These are phyloP conservation scores for Aspergillus sp. DNA, from an alignment of 2,329 filamentous ascomycete species.

Conservation along the genomic window DNA sequence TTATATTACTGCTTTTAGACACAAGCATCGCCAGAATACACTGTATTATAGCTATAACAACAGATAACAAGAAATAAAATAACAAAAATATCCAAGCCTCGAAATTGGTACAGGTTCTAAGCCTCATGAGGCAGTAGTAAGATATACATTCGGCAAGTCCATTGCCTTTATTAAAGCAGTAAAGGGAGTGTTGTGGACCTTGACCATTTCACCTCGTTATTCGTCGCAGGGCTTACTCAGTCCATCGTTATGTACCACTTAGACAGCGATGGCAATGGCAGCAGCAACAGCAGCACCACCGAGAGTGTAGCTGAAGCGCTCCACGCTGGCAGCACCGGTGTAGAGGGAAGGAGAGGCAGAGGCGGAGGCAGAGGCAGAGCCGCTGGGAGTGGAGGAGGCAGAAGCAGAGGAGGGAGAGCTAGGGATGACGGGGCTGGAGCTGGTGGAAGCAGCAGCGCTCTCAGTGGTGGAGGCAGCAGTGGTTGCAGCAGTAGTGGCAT, in stretches of 20 bases:
- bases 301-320: constrained; percentile 13
- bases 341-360: constrained; percentile 9
- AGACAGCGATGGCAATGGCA: constrained; percentile 16
- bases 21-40: neutral
- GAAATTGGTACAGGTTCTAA: neutral
- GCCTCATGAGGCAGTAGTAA: neutral
- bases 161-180: neutral
- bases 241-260: constrained; percentile 2
- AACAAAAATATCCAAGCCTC: neutral
- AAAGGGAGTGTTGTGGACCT: neutral
- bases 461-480: constrained; percentile 6
- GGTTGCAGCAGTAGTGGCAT: constrained; percentile 6
- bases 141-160: constrained; percentile 4
- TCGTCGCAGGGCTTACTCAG: neutral
- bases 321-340: constrained; percentile 17
- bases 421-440: constrained; percentile 14
- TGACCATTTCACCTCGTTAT: neutral
- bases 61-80: neutral
- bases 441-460: constrained; percentile 11
- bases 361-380: neutral
- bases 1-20: no score
- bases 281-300: constrained; percentile 16
- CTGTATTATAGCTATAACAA: neutral
- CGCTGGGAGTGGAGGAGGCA: constrained; percentile 4
- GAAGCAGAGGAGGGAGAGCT: neutral